A percentile compares a stretch with the other conserved stretches of the same genome.
Conservation (phyloP, 768 basidiomycete species). For the Gyrodon lividus region DNA sequence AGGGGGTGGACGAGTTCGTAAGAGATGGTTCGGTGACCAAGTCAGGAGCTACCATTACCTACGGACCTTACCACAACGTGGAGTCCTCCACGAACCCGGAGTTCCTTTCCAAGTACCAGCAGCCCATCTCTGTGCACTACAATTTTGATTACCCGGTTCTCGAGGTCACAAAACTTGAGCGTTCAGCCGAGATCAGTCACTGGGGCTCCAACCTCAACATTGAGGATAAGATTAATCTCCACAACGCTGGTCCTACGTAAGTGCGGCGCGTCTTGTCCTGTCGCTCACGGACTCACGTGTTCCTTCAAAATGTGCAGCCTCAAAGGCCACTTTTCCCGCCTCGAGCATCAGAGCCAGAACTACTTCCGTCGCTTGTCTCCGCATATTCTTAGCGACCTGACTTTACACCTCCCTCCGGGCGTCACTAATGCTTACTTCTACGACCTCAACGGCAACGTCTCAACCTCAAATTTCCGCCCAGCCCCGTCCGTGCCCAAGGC, state of each 20-base stretch:
- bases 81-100: conserved; percentile 56
- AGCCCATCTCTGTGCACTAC: conserved; percentile 74
- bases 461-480: conserved; percentile 81
- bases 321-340: conserved; percentile 93
- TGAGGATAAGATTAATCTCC: conserved; percentile 81
- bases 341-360: conserved; percentile 77
- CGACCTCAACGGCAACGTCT: conserved; percentile 94
- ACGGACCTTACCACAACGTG: conserved; percentile 83
- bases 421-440: conserved; percentile 85
- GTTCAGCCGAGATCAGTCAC: conserved; percentile 89
- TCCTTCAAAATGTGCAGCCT: conserved; percentile 49
- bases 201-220: conserved; percentile 97
- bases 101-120: conserved; percentile 63
- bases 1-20: conserved; percentile 57
- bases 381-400: conserved; percentile 70
- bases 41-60: conserved; percentile 78
- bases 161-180: conserved; percentile 67
- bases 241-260: conserved; percentile 88
- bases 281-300: conserved; percentile 1
- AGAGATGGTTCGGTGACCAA: conserved; percentile 63
- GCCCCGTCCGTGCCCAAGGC: conserved; percentile 63
- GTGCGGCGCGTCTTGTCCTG: conserved; percentile 29
- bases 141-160: conserved; percentile 78
- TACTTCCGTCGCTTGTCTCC: conserved; percentile 67
- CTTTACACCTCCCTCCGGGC: conserved; percentile 80